These are phyloP conservation scores for Fusarium tricinctum DNA, from an alignment of 2,329 filamentous ascomycete genomes.

Conservation along the genomic window DNA sequence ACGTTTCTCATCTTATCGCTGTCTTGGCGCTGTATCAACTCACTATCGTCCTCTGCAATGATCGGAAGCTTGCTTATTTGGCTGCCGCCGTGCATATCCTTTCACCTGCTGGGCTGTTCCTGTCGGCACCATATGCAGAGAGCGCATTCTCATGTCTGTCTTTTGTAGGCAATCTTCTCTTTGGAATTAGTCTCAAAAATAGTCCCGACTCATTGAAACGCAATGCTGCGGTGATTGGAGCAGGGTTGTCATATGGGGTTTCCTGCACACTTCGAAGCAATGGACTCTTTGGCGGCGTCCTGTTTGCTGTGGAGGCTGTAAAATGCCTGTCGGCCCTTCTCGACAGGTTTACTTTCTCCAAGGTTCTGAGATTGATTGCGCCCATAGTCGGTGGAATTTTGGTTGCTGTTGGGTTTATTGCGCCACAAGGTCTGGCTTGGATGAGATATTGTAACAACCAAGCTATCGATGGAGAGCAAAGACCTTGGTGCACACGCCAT, in stretches of 20 bases:
- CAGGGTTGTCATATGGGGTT: constrained; percentile 78
- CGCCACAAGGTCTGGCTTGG: constrained; percentile 84
- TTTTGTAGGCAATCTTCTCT: constrained; percentile 79
- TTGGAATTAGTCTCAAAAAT: constrained; percentile 64
- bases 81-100: constrained; percentile 83
- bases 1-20: constrained; percentile 81
- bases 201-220: constrained; percentile 49
- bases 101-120: constrained; percentile 89
- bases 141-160: constrained; percentile 82
- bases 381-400: constrained; percentile 76
- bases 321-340: constrained; percentile 52
- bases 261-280: constrained; percentile 86
- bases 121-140: constrained; percentile 89
- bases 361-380: constrained; percentile 67
- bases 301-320: constrained; percentile 76
- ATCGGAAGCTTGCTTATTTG: constrained; percentile 72
- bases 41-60: constrained; percentile 67
- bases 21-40: constrained; percentile 79
- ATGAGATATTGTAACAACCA: constrained; percentile 71
- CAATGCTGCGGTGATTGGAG: constrained; percentile 69
- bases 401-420: constrained; percentile 75
- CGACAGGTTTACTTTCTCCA: constrained; percentile 50
- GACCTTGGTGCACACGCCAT: constrained; percentile 81
- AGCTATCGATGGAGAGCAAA: constrained; percentile 50
- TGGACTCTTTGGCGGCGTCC: constrained; percentile 83